Evolutionary conservation across 331 rosid genomes (phyloP).

Genomic region (Arachis monticola): DNA sequence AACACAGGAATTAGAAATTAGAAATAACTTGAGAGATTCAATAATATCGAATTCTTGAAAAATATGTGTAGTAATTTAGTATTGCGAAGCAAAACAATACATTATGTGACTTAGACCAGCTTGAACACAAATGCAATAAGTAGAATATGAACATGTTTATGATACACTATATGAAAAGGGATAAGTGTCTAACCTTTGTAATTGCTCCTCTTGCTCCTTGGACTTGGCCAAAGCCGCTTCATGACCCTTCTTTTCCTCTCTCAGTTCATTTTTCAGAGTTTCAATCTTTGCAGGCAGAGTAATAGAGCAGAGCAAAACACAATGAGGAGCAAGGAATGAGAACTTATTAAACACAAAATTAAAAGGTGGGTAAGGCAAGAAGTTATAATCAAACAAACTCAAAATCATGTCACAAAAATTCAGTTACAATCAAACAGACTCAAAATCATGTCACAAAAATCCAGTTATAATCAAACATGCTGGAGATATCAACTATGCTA

Average conservation of each 20-base stretch:
- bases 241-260: conserved; percentile 73
- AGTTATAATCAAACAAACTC: no score
- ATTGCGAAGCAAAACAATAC: conserved; percentile 6
- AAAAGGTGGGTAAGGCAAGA: no score
- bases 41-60: neutral
- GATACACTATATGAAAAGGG: conserved; percentile 22
- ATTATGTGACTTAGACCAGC: neutral
- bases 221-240: conserved; percentile 69
- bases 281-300: conserved; percentile 62
- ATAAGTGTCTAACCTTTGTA: conserved; percentile 70
- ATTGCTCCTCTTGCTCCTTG: conserved; percentile 78
- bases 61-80: conserved; percentile 1
- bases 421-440: no score
- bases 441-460: no score
- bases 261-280: conserved; percentile 72
- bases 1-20: conserved; percentile 39
- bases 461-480: no score
- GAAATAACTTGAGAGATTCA: conserved; percentile 1
- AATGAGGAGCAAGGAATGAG: no score
- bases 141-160: conserved; percentile 26
- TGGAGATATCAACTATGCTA: no score
- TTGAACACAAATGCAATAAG: conserved; percentile 23
- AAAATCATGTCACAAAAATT: no score
- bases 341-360: no score
- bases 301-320: no score